Evolutionary conservation across 805 yeast species (phyloP), one percentile per base, ranked within the genome.

Genomic region (Cyberlindnera xishuangbannaensis): DNA sequence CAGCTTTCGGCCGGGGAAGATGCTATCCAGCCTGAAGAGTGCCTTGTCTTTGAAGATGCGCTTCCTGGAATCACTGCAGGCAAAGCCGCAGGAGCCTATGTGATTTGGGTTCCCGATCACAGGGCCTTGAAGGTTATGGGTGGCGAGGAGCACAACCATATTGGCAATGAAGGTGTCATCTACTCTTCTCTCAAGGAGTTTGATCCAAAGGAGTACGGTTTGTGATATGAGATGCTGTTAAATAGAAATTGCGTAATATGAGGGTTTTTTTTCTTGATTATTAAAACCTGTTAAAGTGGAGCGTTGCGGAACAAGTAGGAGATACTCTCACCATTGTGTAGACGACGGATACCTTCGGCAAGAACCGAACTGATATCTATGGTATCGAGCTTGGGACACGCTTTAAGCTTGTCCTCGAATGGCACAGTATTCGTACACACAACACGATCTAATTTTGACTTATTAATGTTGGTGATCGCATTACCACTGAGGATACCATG

Each of bases 11-110:
- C 54, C 2, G 48, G 58, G 3, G 54, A 61, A 17, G 64, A 55
- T 2, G 61, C 61, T 22, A 81, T 90, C 39, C 50, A 55, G 34
- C 82, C 90, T 4, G 77, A 75, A 20, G 95, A 92, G 50, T 83
- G 95, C 49, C 57, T 92, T 20, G 82, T 92, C 2, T 92, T 92
- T 58, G 98, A 92, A 64, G 99, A 92, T 59, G 97, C 96, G 3
- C 65, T 87, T 27, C 88, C 95, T 1, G 99, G 99, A 3, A 90
- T 90, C 15, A 52, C 64, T 13, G 80, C 95, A 4, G 98, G 95
- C 11, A 71, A 70, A 36, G 78, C 83, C 13, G 86, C 95, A 22
- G 88, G 87, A 9, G 83, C 85, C 11, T 69, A 68, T 34, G 95
- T 90, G n/a, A 71, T 90, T 30, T 92, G 97, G 98, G 82, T 88